Evolutionary conservation across 2,329 filamentous ascomycete species (phyloP), one percentile per base, ranked within the genome.

Genomic region (Penicillium sp.): DNA sequence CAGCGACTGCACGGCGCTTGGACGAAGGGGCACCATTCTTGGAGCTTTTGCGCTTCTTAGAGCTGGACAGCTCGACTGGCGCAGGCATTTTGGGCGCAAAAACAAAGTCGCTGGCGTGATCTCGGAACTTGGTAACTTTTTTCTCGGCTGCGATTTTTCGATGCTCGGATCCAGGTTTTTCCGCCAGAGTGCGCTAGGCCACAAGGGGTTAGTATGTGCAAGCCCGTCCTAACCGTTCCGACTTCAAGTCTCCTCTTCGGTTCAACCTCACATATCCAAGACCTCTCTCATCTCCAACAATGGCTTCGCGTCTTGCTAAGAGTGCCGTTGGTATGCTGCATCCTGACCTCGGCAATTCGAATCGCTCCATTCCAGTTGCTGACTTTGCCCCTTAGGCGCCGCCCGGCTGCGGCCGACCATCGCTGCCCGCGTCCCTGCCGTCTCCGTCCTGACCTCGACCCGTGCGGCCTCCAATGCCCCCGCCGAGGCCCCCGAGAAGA

Each of bases 261-360:
- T 66, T 66, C 64, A 64, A 57, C 66, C 66, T 67, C 62, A 64
- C 63, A 62, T 65, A 60, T 73, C 71, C 75, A 78, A 78, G 77
- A 75, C 74, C 76, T 73, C 55, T 76, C 70, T 76, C 74, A 79
- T 78, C 74, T 53, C 75, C 81, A 75, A 88, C 80, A 87, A 97
- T 97, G 92, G 92, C 92, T 82, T 95, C 89, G 78, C 89, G 91
- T 82, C 83, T 97, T 80, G 89, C 87, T 83, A 90, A 88, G 83
- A 91, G 85, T 82, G 89, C 90, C 79, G 80, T 92, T 78, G 88
- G 92, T 97, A 84, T 75, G 89, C 84, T 62, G 43, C 53, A 50
- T 41, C 68, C 55, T 67, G 63, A 50, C 54, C 41, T 42, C 52
- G 35, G 42, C 43, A 37, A 44, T 52, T 56, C 42, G 56, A 53